Conservation (phyloP, 345 rosid species). For the Salix viminalis region DNA sequence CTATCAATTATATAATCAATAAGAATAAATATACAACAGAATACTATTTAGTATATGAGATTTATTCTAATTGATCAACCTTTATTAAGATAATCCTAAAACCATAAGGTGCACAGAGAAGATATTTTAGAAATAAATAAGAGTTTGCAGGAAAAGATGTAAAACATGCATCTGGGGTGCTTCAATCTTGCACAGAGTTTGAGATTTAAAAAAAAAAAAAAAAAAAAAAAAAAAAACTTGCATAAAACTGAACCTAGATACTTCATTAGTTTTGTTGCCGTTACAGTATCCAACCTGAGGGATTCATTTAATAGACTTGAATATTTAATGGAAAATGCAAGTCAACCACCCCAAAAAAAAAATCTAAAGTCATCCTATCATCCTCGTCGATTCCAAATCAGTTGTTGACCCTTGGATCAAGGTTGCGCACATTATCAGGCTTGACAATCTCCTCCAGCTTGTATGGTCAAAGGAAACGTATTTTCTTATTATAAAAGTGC, state of each 20-base stretch:
- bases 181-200: too few relatives aligned
- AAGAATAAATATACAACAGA: too few relatives aligned
- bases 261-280: not conserved
- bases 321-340: not conserved
- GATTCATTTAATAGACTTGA: not conserved
- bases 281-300: not conserved
- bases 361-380: not conserved
- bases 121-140: too few relatives aligned
- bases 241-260: not conserved
- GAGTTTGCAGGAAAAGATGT: too few relatives aligned
- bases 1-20: too few relatives aligned
- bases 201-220: too few relatives aligned
- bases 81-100: too few relatives aligned
- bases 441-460: not conserved
- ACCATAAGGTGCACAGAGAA: too few relatives aligned
- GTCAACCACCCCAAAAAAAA: not conserved
- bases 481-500: not conserved
- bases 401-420: not conserved
- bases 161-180: too few relatives aligned
- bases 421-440: not conserved
- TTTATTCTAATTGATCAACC: too few relatives aligned
- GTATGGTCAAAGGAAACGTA: slow-evolving; percentile 4
- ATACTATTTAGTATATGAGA: too few relatives aligned
- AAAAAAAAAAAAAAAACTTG: too few relatives aligned
- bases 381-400: not conserved